These are phyloP conservation scores for Leccinum aurantiacum DNA, from an alignment of 768 basidiomycete species.

Conservation along the genomic window DNA sequence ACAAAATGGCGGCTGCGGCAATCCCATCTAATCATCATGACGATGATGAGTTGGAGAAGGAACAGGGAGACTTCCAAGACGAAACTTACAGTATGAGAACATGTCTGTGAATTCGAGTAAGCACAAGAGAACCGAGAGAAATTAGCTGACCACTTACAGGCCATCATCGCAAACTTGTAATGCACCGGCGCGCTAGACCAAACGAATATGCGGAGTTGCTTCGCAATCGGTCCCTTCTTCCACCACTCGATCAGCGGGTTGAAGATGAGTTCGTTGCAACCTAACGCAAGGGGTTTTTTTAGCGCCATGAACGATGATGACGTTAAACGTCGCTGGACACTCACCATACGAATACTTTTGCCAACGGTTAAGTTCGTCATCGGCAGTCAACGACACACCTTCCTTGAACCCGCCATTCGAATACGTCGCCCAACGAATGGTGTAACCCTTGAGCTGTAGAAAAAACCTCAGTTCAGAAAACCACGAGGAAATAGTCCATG, in stretches of 20 bases:
- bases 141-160: conserved; percentile 37
- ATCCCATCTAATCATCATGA: no score
- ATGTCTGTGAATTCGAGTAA: no score
- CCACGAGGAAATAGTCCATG: neutral
- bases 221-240: conserved; percentile 76
- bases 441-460: conserved; percentile 45
- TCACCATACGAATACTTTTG: conserved; percentile 81
- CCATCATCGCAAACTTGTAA: conserved; percentile 70
- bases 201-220: conserved; percentile 72
- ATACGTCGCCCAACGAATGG: conserved; percentile 71
- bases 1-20: no score
- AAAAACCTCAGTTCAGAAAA: conserved; percentile 19
- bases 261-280: conserved; percentile 66
- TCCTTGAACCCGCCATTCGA: conserved; percentile 88
- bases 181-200: conserved; percentile 78
- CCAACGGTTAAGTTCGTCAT: conserved; percentile 92
- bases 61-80: no score
- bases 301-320: conserved; percentile 28
- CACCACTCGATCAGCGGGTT: conserved; percentile 81
- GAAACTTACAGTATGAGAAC: no score
- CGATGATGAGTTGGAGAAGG: no score
- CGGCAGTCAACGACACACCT: conserved; percentile 85
- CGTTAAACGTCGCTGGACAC: conserved; percentile 24
- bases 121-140: neutral
- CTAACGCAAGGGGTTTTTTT: conserved; percentile 4